These are phyloP conservation scores for Isatis tinctoria DNA, from an alignment of 345 rosid genomes.

Conservation along the genomic window DNA sequence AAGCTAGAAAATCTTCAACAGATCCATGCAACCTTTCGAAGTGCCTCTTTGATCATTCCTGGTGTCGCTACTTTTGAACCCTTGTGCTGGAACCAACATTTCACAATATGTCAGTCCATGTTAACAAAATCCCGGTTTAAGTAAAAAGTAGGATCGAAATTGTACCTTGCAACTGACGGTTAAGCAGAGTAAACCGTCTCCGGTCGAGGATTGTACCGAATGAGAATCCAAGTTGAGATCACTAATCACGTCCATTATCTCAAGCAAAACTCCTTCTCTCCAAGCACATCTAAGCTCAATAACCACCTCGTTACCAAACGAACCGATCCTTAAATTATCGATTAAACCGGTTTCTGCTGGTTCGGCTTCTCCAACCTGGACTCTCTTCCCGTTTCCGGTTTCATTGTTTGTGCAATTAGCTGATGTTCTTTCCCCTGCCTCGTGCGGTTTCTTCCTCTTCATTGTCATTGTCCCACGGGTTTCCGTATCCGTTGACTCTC, in stretches of 20 bases:
- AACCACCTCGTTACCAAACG: constrained; percentile 47
- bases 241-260: constrained; percentile 66
- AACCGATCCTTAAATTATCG: constrained; percentile 38
- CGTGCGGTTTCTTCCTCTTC: constrained; percentile 42
- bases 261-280: constrained; percentile 79
- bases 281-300: constrained; percentile 67
- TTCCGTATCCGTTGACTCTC: constrained; percentile 43
- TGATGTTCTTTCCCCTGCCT: constrained; percentile 53
- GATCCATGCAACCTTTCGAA: constrained; percentile 56
- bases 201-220: constrained; percentile 68
- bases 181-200: constrained; percentile 54
- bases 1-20: constrained; percentile 31
- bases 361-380: constrained; percentile 31
- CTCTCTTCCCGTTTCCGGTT: background rate
- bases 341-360: constrained; percentile 33
- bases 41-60: constrained; percentile 50
- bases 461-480: constrained; percentile 31
- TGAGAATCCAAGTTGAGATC: constrained; percentile 64
- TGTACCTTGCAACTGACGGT: constrained; percentile 69
- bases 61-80: constrained; percentile 43
- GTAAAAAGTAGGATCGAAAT: background rate
- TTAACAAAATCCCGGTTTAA: constrained; percentile 3
- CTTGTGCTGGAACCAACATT: constrained; percentile 49
- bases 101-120: constrained; percentile 18
- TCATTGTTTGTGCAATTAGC: constrained; percentile 48